Evolutionary conservation across 805 yeast genomes (phyloP), one percentile per base, ranked within the genome.

Genomic region (Starmera caribaea): DNA sequence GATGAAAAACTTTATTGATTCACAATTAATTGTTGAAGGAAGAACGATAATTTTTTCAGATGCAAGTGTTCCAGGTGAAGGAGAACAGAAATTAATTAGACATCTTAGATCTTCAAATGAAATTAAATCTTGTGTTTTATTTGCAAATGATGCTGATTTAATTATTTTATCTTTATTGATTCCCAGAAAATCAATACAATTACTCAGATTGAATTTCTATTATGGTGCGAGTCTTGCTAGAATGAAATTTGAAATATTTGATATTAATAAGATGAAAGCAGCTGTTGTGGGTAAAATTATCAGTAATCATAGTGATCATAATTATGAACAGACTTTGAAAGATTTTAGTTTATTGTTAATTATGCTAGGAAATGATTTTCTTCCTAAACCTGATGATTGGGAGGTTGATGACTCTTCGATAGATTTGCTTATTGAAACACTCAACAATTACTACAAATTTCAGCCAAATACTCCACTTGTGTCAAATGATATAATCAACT

Each of bases 71-170:
- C 95, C 96, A 2, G 97, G 97, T 46, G 97, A 90, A 68, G 97
- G 97, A 56, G 97, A 90, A 63, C 96, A 87, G 62, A 90, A 90
- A 58, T 86, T 90, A 48, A 87, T 88, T 95, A 81, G 81, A 45
- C 81, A 74, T 48, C 82, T 89, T 43, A 76, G 95, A 58, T 59
- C 73, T 26, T 68, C 76, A 61, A 78, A 80, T 52, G 68, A 80
- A 54, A 72, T 81, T 31, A 79, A 85, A 21, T 76, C 94, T 55
- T 95, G 84, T 51, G 84, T 96, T 64, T 74, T 89, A 36, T 90
- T 86, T 60, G 96, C 97, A 34, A 68, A 85, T 51, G 97, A 90
- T 65, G 97, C 97, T 11, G 97, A 90, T 66, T 68, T 90, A 51
- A 89, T 90, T 50, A 82, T 88, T 78, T 68, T 90, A 59, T 94